These are phyloP conservation scores for Botrytis fabae DNA, from an alignment of 2,329 filamentous ascomycete genomes.

Conservation along the genomic window DNA sequence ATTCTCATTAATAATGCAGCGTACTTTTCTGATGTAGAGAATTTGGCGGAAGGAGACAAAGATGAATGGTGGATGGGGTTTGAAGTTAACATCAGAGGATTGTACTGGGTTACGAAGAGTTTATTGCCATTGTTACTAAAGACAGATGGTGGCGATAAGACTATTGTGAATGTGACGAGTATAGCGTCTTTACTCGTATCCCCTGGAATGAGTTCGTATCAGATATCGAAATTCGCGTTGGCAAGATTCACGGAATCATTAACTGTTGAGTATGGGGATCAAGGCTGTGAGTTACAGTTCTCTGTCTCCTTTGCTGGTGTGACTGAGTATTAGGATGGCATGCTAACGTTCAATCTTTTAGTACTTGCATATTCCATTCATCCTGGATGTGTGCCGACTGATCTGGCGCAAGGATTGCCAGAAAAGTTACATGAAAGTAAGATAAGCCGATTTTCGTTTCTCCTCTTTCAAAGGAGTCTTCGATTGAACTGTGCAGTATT, in stretches of 20 bases:
- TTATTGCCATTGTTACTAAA: not conserved
- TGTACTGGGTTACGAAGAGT: not conserved
- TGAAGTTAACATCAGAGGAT: not conserved
- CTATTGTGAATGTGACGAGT: not conserved
- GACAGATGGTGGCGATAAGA: not conserved
- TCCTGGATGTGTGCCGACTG: not conserved
- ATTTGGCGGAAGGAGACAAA: not conserved
- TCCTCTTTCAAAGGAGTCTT: not conserved
- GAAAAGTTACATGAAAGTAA: fast-evolving
- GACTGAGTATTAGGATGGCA: not conserved
- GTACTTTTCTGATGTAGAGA: fast-evolving
- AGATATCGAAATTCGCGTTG: not conserved
- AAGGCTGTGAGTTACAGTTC: not conserved
- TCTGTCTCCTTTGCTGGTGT: not conserved
- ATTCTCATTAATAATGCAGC: not conserved
- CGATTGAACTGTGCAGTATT: not conserved
- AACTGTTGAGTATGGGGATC: not conserved
- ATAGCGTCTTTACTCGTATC: not conserved
- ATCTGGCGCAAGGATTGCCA: not conserved
- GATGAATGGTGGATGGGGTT: not conserved
- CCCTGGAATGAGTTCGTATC: not conserved
- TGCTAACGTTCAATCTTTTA: not conserved
- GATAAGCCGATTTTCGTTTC: not conserved
- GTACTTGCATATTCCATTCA: not conserved
- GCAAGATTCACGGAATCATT: not conserved